These are phyloP conservation scores for Sporothrix inflata DNA, from an alignment of 2,329 filamentous ascomycete species.

Conservation along the genomic window DNA sequence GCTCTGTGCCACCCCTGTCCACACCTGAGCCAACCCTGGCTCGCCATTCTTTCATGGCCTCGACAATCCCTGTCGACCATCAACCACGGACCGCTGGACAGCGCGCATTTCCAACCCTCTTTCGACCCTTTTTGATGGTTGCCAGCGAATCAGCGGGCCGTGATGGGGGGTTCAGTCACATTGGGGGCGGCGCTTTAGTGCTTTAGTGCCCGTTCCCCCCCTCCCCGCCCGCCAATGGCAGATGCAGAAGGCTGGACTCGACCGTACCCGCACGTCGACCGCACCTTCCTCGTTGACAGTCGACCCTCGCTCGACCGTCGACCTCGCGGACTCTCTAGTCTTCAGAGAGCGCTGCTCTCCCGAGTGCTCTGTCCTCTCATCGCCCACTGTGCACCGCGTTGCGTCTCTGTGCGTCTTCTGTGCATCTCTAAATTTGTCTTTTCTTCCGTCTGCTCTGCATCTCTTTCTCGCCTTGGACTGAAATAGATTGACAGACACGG, in stretches of 20 bases:
- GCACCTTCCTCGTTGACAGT: not conserved
- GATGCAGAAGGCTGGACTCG: not conserved
- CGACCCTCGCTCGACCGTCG: not conserved
- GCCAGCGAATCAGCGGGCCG: constrained; percentile 27
- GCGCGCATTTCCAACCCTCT: not conserved
- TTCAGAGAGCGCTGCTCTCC: too few species aligned
- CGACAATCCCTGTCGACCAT: not conserved
- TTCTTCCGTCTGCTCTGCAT: not conserved
- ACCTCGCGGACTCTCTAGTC: too few species aligned
- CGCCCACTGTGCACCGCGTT: not conserved
- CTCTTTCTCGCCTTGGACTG: not conserved
- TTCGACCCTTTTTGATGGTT: not conserved
- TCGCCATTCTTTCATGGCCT: not conserved
- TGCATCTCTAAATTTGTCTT: constrained; percentile 9
- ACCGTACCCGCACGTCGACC: not conserved
- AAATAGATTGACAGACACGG: constrained; percentile 10
- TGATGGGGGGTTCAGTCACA: constrained; percentile 21
- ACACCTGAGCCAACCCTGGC: constrained; percentile 1
- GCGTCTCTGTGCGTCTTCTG: not conserved
- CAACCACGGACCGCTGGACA: constrained; percentile 5
- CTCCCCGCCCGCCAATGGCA: not conserved
- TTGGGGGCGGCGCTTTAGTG: constrained; percentile 15
- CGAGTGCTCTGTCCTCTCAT: not conserved
- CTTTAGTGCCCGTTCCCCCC: constrained; percentile 18
- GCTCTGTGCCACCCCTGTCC: not conserved